A percentile compares a stretch with the other conserved stretches of the same genome.
phyloP scores from a whole-genome alignment of 768 basidiomycete species.

The Tricholoma hemisulphureum region DNA sequence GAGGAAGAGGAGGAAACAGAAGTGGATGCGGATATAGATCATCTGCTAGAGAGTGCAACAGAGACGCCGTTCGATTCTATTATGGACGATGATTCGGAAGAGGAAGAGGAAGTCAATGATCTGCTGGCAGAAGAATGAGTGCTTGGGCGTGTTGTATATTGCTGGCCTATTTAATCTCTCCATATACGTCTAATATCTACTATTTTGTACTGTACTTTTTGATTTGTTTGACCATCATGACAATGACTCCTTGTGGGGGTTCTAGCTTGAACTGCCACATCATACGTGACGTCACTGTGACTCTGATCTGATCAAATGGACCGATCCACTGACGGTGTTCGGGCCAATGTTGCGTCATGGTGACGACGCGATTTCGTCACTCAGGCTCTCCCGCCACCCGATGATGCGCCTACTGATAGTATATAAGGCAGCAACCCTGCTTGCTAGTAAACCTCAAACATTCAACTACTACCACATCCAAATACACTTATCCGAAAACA shows the following conservation, averaged over 20 bases:
- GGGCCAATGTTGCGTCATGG: too few relatives aligned
- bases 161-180: not conserved
- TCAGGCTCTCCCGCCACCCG: too few relatives aligned
- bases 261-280: too few relatives aligned
- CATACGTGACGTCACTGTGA: too few relatives aligned
- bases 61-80: constrained; percentile 44
- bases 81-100: constrained; percentile 49
- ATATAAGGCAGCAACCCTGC: not conserved
- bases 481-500: too few relatives aligned
- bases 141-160: not conserved
- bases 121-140: constrained; percentile 34
- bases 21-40: constrained; percentile 39
- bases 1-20: constrained; percentile 46
- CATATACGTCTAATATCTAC: not conserved
- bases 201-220: constrained; percentile 3
- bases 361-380: too few relatives aligned
- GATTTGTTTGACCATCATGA: too few relatives aligned
- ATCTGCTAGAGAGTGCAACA: constrained; percentile 30
- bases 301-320: too few relatives aligned
- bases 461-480: not conserved
- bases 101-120: constrained; percentile 54
- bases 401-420: not conserved
- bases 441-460: not conserved
- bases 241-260: too few relatives aligned
- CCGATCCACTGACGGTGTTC: too few relatives aligned